Evolutionary conservation across 2,329 filamentous ascomycete genomes (phyloP).

Genomic region (Botrytis fragariae): DNA sequence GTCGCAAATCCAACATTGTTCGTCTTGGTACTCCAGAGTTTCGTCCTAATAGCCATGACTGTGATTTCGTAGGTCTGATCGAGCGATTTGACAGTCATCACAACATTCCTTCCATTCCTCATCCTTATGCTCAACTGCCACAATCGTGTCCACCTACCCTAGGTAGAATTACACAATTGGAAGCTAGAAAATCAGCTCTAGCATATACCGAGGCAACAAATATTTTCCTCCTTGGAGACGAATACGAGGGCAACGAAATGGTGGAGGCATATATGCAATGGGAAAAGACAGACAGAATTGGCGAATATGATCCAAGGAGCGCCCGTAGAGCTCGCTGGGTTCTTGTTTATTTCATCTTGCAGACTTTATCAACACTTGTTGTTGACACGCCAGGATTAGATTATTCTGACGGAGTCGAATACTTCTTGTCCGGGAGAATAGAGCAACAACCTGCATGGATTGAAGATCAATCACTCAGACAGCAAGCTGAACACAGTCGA

Average conservation of each 20-base stretch:
- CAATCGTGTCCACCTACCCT: constrained; percentile 43
- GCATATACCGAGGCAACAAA: constrained; percentile 61
- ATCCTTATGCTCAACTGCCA: constrained; percentile 65
- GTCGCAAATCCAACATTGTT: constrained; percentile 64
- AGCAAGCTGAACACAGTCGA: constrained; percentile 34
- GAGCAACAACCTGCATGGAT: constrained; percentile 58
- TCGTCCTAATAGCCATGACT: constrained; percentile 45
- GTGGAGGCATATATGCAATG: constrained; percentile 56
- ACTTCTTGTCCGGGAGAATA: constrained; percentile 56
- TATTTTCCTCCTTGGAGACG: constrained; percentile 53
- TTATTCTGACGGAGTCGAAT: constrained; percentile 52
- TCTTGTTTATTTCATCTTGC: constrained; percentile 58
- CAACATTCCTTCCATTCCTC: constrained; percentile 63
- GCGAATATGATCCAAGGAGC: constrained; percentile 51
- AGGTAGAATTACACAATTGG: constrained; percentile 30
- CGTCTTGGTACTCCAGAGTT: constrained; percentile 48
- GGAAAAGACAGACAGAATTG: constrained; percentile 53
- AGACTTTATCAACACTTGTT: constrained; percentile 57
- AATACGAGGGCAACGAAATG: constrained; percentile 52
- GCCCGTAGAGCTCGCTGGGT: constrained; percentile 61
- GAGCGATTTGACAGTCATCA: constrained; percentile 62
- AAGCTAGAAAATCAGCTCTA: constrained; percentile 39
- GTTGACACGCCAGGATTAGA: constrained; percentile 55
- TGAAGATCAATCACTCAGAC: constrained; percentile 27
- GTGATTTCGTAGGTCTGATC: constrained; percentile 66